phyloP scores from a whole-genome alignment of 495 filamentous ascomycete species.

The Lentithecium fluviatile region DNA sequence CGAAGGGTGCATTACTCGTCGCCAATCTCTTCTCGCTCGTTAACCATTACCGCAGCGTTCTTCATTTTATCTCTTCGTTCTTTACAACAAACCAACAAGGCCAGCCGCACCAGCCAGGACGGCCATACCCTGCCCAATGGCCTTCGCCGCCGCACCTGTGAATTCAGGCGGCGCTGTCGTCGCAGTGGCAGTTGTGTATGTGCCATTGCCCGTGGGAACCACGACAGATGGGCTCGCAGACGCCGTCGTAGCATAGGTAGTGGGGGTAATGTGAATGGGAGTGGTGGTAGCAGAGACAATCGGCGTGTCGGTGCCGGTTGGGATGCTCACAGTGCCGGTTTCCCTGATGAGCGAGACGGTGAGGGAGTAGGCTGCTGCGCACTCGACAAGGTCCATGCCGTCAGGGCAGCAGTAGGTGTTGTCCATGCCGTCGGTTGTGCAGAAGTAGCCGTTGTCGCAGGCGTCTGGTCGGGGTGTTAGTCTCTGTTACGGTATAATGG shows the following conservation, averaged over 20 bases:
- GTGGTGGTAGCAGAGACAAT: conserved; percentile 13
- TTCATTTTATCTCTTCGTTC: no score
- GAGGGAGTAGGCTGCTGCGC: conserved; percentile 19
- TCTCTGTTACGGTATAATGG: neutral
- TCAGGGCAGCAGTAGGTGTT: conserved; percentile 30
- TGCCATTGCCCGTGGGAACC: conserved; percentile 10
- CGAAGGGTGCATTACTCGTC: no score
- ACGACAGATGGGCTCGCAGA: neutral
- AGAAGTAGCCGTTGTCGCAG: conserved; percentile 25
- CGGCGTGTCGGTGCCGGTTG: neutral
- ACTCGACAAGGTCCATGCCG: conserved; percentile 7
- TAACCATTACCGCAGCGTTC: no score
- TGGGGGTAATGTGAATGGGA: conserved; percentile 22
- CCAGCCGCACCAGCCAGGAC: conserved; percentile 22
- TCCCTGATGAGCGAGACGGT: conserved; percentile 21
- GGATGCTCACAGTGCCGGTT: neutral
- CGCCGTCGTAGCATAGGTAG: neutral
- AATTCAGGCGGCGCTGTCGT: conserved; percentile 9
- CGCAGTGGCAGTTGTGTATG: conserved; percentile 14
- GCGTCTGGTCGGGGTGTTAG: conserved; percentile 15
- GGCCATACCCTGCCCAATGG: conserved; percentile 15
- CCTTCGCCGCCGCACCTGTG: conserved; percentile 16
- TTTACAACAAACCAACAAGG: conserved; percentile 14
- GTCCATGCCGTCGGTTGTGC: conserved; percentile 15
- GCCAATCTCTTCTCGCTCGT: no score